Evolutionary conservation across 208 protist species (phyloP), one percentile per base, ranked within the genome.

Genomic region (Strigomonas galati): DNA sequence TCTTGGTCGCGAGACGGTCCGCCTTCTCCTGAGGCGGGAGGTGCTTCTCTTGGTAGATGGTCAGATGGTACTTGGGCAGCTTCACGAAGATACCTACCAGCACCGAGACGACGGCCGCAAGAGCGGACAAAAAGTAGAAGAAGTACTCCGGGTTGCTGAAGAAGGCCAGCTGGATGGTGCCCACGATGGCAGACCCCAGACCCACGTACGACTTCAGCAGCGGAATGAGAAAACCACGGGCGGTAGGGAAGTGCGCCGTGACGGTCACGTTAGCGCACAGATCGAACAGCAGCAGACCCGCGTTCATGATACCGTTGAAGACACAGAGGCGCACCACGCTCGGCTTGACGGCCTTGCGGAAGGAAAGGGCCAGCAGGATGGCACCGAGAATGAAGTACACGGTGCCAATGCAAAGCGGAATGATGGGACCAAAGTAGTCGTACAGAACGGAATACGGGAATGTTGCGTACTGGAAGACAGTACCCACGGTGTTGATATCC

Each of bases 201-300:
- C 78, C 78, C 27, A 72, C 65, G 67, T 77, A 79, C 21, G 62
- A 70, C 61, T 84, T 84, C 51, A 77, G 63, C 30, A 84, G 63
- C 23, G 74, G 73, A 48, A 84, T 75, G 43, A 84, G 69, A 21
- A 71, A 43, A 2, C 78, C 78, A 27, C 67, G 52, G 24, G 63
- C 40, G 21, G 54, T 69, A 23, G 78, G 78, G 58, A 84, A 84
- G 65, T 78, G 63, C 19, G 65, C 65, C 0, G 77, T 30, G 17
- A 79, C 51, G 2, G 78, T 84, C 67, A 84, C 71, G n/a, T 67
- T 64, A 21, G 55, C 26, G 26, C 51, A 60, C 23, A 76, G 35
- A 32, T 84, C 78, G 58, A 83, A 71, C 44, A 67, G 59, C 26
- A 68, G 43, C 2, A 30, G 62, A 32, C 23, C 56, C 40, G 67